Conservation (phyloP, 345 rosid species). For the Eucalyptus urophylla region DNA sequence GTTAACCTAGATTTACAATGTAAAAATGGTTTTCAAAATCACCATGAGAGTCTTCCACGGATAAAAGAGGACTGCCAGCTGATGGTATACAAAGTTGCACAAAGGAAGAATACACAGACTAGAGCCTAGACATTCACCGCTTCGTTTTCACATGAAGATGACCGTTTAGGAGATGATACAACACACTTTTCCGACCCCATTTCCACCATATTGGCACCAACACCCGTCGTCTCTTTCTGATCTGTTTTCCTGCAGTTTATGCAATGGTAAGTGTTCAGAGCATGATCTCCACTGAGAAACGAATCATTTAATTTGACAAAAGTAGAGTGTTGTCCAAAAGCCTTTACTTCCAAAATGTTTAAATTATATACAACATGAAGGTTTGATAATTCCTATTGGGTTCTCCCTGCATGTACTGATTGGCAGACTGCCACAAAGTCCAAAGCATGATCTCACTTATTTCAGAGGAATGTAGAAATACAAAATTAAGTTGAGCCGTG, state of each 20-base stretch:
- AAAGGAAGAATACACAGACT: neutral
- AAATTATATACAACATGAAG: neutral
- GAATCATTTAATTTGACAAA: neutral
- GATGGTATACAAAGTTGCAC: neutral
- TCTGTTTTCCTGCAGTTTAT: conserved; percentile 32
- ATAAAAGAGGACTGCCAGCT: neutral
- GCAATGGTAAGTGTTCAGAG: neutral
- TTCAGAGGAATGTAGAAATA: neutral
- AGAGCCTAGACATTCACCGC: neutral
- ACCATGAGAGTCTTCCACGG: neutral
- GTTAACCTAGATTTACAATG: neutral
- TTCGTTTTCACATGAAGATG: conserved; percentile 20
- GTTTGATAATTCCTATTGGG: neutral
- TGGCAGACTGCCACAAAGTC: neutral
- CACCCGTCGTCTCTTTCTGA: conserved; percentile 27
- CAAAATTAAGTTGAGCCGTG: neutral
- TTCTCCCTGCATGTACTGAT: neutral
- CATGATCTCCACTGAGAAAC: neutral
- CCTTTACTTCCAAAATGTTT: neutral
- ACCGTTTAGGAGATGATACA: conserved; percentile 38
- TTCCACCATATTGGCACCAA: conserved; percentile 60
- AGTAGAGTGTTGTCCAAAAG: neutral
- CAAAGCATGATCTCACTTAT: neutral
- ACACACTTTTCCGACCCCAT: conserved; percentile 58
- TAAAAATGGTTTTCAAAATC: neutral